Conservation (phyloP, 306 rosid species). For the Oxytropis ochrocephala region DNA sequence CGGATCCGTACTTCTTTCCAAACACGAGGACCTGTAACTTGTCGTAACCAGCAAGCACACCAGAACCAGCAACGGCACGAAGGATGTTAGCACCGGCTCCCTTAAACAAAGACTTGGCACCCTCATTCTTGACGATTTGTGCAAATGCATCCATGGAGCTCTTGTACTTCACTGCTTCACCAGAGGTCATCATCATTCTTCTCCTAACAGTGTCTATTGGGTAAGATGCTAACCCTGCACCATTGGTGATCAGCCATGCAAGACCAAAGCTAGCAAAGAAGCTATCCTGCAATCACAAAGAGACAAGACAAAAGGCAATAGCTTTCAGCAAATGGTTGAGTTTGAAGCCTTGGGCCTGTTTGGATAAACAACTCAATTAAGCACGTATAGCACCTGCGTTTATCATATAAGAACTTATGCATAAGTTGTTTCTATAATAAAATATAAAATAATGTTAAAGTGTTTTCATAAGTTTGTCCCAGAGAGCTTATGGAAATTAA, state of each 20-base stretch:
- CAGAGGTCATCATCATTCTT: slow-evolving; percentile 99
- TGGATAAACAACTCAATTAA: no score
- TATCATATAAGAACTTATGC: no score
- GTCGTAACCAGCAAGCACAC: slow-evolving; percentile 91
- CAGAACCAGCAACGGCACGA: slow-evolving; percentile 84
- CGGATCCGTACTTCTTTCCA: slow-evolving; percentile 83
- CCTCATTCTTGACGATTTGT: slow-evolving; percentile 80
- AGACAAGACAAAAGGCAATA: neutral
- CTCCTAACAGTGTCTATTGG: slow-evolving; percentile 88
- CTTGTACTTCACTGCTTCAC: slow-evolving; percentile 90
- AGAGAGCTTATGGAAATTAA: no score
- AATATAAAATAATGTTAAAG: no score
- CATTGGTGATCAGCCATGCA: slow-evolving; percentile 54
- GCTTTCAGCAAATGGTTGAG: neutral
- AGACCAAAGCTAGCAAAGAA: slow-evolving; percentile 82
- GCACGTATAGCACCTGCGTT: no score
- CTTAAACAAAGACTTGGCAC: slow-evolving; percentile 80
- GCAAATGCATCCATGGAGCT: slow-evolving; percentile 68
- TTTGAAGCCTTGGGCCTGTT: neutral
- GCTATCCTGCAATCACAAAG: slow-evolving; percentile 44
- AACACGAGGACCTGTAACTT: slow-evolving; percentile 63
- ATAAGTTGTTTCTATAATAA: no score
- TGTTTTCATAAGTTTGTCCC: no score
- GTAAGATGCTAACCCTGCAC: slow-evolving; percentile 86
- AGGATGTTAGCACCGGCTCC: slow-evolving; percentile 95